phyloP scores from a whole-genome alignment of 2,329 filamentous ascomycete species.

The Chaetomium sp. region DNA sequence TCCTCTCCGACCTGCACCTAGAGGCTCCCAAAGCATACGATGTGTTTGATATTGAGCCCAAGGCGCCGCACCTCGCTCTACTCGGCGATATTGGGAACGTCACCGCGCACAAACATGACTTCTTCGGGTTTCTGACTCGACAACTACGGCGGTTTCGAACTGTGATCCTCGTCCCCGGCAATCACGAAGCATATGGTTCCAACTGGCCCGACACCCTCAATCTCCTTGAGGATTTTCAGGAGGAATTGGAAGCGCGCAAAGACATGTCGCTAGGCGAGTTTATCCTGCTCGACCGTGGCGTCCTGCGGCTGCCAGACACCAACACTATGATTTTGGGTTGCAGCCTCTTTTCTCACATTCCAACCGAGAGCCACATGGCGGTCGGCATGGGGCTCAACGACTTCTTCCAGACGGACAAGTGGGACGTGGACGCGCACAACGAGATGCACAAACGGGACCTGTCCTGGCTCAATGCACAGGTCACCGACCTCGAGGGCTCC shows the following conservation, averaged over 20 bases:
- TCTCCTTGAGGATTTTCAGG: slow-evolving; percentile 41
- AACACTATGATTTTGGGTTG: slow-evolving; percentile 47
- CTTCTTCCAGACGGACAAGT: slow-evolving; percentile 44
- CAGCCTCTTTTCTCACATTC: slow-evolving; percentile 46
- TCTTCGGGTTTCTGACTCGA: slow-evolving; percentile 49
- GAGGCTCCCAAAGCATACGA: slow-evolving; percentile 54
- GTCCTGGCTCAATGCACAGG: slow-evolving; percentile 36
- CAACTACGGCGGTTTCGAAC: slow-evolving; percentile 52
- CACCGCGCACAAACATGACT: slow-evolving; percentile 44
- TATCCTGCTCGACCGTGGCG: slow-evolving; percentile 45
- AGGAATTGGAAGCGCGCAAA: slow-evolving; percentile 24
- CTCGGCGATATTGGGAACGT: slow-evolving; percentile 59
- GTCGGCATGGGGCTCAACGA: slow-evolving; percentile 46
- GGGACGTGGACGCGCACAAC: slow-evolving; percentile 35
- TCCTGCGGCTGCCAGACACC: slow-evolving; percentile 27
- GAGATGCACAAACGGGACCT: slow-evolving; percentile 33
- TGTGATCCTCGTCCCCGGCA: slow-evolving; percentile 57
- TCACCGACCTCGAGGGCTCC: slow-evolving; percentile 15
- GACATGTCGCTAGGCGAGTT: slow-evolving; percentile 43
- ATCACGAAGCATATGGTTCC: slow-evolving; percentile 57
- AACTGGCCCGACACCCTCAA: slow-evolving; percentile 41
- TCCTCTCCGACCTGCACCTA: slow-evolving; percentile 62
- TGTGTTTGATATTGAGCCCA: slow-evolving; percentile 49
- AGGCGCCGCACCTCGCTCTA: slow-evolving; percentile 55
- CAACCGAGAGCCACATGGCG: slow-evolving; percentile 35